Base-by-base conservation (phyloP, 352 stramenopile species). In the Achlya hypogyna region DNA sequence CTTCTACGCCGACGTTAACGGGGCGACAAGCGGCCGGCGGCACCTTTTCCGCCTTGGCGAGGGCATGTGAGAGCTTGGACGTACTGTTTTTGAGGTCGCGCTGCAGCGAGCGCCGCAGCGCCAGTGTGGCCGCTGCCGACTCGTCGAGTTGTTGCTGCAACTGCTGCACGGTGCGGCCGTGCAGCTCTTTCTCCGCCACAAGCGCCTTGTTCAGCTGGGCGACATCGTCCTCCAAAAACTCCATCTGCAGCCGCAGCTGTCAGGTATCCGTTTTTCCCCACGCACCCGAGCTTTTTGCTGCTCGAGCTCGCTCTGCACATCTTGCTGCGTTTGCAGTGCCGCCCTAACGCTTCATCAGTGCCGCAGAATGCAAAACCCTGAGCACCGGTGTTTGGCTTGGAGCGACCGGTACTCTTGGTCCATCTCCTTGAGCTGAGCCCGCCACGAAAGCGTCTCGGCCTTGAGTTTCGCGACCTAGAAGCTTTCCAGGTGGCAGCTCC, bases 361-460 rank as follows among this genome's bases (percentile, higher is more conserved):
- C n/a, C n/a, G n/a, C n/a, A n/a, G n/a, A n/a, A n/a, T n/a, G n/a
- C n/a, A n/a, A n/a, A n/a, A n/a, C n/a, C n/a, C n/a, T n/a, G n/a
- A n/a, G n/a, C 67, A 89, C 84, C 84, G 72, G 53, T 89, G 79
- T 40, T 90, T 91, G 3, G 69, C 69, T 67, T 92, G 82, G n/a
- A 92, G 76, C 14, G 77, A 72, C 20, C 76, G 79, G 56, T 91
- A 89, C 63, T 92, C 82, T 40, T 79, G 85, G 58, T 92, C 84
- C 1, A 86, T 70, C 72, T 92, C 84, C 58, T 92, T 92, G 5
- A 88, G 66, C 69, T 92, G 89, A 2, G 75, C 75, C 6, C 84
- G 84, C 53, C 88, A 65, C 53, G 73, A 72, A 31, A 89, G 49
- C 54, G 76, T 86, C 62, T 91, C 82, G 18, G 77, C 72, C 67